phyloP scores from a whole-genome alignment of 2,329 filamentous ascomycete genomes.

The Venturia nashicola region DNA sequence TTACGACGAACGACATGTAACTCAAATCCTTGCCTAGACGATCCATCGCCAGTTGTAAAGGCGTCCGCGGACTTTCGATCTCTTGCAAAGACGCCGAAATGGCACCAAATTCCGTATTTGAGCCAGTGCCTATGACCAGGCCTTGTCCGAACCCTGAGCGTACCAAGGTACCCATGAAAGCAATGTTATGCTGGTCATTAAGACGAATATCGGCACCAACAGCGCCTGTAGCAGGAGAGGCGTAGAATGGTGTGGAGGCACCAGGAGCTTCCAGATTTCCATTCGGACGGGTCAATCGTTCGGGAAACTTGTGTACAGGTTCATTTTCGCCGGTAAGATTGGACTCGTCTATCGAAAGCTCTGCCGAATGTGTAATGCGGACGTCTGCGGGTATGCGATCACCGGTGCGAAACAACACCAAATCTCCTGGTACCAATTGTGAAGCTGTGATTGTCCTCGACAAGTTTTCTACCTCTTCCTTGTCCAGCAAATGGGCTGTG shows the following conservation, averaged over 20 bases:
- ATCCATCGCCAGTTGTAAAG: constrained; percentile 93
- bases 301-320: constrained; percentile 66
- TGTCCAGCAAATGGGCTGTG: constrained; percentile 37
- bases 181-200: constrained; percentile 77
- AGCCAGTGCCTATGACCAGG: constrained; percentile 92
- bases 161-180: constrained; percentile 95
- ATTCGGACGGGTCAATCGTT: constrained; percentile 36
- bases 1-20: constrained; percentile 92
- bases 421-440: constrained; percentile 80
- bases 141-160: constrained; percentile 92
- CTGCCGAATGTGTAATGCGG: constrained; percentile 78
- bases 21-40: constrained; percentile 91
- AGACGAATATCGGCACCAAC: constrained; percentile 54
- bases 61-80: constrained; percentile 89
- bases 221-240: constrained; percentile 44
- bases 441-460: constrained; percentile 78
- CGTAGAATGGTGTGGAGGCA: constrained; percentile 37
- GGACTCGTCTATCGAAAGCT: constrained; percentile 89
- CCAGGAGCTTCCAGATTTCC: background rate
- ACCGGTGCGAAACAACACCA: constrained; percentile 89
- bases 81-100: constrained; percentile 90
- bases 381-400: constrained; percentile 95
- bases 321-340: constrained; percentile 96
- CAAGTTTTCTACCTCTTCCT: constrained; percentile 54
- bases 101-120: constrained; percentile 86